Percentiles rank a stretch among this genome's conserved stretches.
phyloP scores from a whole-genome alignment of 2,329 filamentous ascomycete genomes.

The Epicoccum sorghinum region DNA sequence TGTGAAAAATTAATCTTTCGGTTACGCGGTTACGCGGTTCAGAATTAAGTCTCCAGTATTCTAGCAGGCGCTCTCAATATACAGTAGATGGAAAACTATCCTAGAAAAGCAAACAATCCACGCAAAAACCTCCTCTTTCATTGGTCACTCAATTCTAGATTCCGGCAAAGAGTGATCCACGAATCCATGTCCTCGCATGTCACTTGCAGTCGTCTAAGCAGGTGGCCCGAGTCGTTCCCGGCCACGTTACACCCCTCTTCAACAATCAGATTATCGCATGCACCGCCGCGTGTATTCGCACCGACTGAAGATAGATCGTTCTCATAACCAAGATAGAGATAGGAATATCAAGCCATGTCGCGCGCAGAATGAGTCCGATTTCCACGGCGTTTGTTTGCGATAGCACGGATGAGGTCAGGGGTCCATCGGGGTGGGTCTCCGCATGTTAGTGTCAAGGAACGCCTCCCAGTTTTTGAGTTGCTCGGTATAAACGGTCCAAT shows the following conservation, averaged over 20 bases:
- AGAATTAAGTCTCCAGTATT: too few species aligned
- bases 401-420: neutral
- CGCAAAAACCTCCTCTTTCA: too few species aligned
- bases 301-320: neutral
- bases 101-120: too few species aligned
- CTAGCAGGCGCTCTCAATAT: too few species aligned
- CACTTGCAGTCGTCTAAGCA: too few species aligned
- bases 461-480: neutral
- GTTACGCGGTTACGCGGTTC: too few species aligned
- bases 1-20: too few species aligned
- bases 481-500: neutral
- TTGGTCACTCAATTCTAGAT: too few species aligned
- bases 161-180: too few species aligned
- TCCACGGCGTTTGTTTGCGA: neutral
- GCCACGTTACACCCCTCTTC: neutral
- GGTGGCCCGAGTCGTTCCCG: neutral
- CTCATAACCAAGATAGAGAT: neutral
- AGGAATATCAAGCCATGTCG: neutral
- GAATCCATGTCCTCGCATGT: too few species aligned
- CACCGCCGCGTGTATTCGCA: neutral
- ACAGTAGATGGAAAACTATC: too few species aligned
- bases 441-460: neutral
- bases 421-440: constrained; percentile 3
- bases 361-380: neutral
- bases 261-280: neutral